Evolutionary conservation across 257 asterid genomes (phyloP).

Genomic region (Penstemon eatonii): DNA sequence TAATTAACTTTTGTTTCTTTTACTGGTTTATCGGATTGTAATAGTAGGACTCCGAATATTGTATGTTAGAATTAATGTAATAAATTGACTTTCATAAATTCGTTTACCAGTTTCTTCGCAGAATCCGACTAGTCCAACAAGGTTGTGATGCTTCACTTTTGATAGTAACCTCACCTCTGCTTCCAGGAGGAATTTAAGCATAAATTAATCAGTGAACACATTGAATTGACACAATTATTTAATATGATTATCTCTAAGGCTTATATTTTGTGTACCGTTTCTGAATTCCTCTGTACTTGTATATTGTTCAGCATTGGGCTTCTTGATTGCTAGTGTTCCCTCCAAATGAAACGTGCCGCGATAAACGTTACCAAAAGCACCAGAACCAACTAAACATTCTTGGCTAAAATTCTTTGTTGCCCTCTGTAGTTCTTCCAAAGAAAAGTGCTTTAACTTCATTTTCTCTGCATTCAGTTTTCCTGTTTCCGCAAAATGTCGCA

Average conservation of each 20-base stretch:
- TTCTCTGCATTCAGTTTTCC: conserved; percentile 48
- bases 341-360: conserved; percentile 48
- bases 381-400: conserved; percentile 55
- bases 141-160: conserved; percentile 67
- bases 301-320: conserved; percentile 52
- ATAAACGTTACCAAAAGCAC: conserved; percentile 74
- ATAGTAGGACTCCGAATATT: too few relatives aligned
- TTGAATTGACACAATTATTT: neutral
- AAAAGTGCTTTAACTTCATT: conserved; percentile 44
- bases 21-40: too few relatives aligned
- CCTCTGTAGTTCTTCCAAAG: conserved; percentile 52
- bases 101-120: conserved; percentile 56
- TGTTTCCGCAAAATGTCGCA: conserved; percentile 25
- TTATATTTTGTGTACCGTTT: conserved; percentile 49
- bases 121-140: conserved; percentile 69
- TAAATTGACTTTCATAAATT: conserved; percentile 3
- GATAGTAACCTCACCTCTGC: conserved; percentile 72
- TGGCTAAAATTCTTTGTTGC: conserved; percentile 72
- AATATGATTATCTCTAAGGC: neutral
- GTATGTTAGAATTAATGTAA: neutral
- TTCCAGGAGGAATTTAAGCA: conserved; percentile 4
- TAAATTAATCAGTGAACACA: neutral
- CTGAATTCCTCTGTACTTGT: conserved; percentile 63
- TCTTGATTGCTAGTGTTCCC: conserved; percentile 63
- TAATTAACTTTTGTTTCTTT: too few relatives aligned